These are phyloP conservation scores for Primulina tabacum DNA, from an alignment of 257 asterid species.

Conservation along the genomic window DNA sequence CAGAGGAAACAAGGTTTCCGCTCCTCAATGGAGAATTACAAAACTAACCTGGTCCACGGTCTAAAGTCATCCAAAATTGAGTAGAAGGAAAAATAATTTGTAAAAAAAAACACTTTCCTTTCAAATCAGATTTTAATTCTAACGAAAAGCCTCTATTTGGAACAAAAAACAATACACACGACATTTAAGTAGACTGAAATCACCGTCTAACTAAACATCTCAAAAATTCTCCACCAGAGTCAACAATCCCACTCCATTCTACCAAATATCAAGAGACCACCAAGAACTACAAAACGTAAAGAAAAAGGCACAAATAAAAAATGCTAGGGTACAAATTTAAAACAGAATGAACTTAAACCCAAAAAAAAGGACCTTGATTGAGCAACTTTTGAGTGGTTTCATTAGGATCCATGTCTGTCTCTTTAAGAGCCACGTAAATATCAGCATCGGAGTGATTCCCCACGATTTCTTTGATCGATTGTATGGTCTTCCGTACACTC, in stretches of 20 bases:
- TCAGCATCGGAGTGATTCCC: slow-evolving; percentile 88
- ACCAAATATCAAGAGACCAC: not conserved
- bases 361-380: slow-evolving; percentile 59
- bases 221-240: not conserved
- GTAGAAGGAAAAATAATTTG: not conserved
- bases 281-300: slow-evolving; percentile 13
- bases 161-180: slow-evolving; percentile 15
- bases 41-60: not conserved
- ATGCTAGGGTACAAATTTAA: not conserved
- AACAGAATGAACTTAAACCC: not conserved
- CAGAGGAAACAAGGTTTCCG: not conserved
- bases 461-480: slow-evolving; percentile 77
- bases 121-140: not conserved
- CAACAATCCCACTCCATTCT: not conserved
- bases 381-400: slow-evolving; percentile 88
- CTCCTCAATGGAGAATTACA: not conserved
- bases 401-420: slow-evolving; percentile 90
- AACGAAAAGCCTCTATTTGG: slow-evolving; percentile 5
- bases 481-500: slow-evolving; percentile 74
- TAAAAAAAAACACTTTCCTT: not conserved
- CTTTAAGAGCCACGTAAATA: slow-evolving; percentile 77
- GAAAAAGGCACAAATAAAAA: not conserved
- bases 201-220: slow-evolving; percentile 1
- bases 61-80: not conserved
- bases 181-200: not conserved